Evolutionary conservation across 1,284 basidiomycete species (phyloP).

Genomic region (Puccinia triticina): DNA sequence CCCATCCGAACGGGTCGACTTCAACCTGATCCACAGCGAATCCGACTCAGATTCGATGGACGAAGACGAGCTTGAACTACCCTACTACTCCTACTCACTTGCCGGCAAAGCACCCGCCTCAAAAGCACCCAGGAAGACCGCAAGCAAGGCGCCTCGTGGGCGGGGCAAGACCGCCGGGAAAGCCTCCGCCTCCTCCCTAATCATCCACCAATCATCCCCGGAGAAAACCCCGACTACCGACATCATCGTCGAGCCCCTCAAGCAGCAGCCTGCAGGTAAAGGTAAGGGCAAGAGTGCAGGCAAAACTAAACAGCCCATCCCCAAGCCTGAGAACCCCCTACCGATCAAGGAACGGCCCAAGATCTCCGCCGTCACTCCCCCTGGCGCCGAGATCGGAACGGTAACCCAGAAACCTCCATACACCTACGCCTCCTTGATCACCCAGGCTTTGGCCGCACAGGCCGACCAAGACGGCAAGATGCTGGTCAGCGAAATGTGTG

Average conservation of each 20-base stretch:
- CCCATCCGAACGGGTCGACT: background rate
- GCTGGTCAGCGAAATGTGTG: constrained; percentile 49
- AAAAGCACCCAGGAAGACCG: constrained; percentile 45
- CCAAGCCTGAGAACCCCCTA: background rate
- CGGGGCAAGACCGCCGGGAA: constrained; percentile 26
- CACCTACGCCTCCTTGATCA: constrained; percentile 46
- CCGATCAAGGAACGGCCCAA: constrained; percentile 31
- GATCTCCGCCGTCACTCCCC: constrained; percentile 27
- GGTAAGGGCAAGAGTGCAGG: constrained; percentile 23
- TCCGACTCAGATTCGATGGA: constrained; percentile 40
- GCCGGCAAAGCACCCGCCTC: constrained; percentile 28
- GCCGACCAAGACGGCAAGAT: constrained; percentile 48
- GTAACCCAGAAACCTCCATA: constrained; percentile 43
- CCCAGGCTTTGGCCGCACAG: constrained; percentile 44
- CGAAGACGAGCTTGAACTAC: constrained; percentile 34
- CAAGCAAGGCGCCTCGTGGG: constrained; percentile 11
- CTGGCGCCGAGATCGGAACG: constrained; percentile 46
- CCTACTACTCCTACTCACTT: constrained; percentile 1
- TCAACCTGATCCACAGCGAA: constrained; percentile 25
- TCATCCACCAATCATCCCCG: background rate
- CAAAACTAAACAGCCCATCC: constrained; percentile 12
- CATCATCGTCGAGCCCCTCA: background rate
- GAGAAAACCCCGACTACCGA: background rate
- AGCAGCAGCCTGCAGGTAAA: background rate
- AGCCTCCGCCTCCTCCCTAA: background rate